Base-by-base conservation (phyloP, 176 grass and related monocot genomes). In the Triticum urartu region DNA sequence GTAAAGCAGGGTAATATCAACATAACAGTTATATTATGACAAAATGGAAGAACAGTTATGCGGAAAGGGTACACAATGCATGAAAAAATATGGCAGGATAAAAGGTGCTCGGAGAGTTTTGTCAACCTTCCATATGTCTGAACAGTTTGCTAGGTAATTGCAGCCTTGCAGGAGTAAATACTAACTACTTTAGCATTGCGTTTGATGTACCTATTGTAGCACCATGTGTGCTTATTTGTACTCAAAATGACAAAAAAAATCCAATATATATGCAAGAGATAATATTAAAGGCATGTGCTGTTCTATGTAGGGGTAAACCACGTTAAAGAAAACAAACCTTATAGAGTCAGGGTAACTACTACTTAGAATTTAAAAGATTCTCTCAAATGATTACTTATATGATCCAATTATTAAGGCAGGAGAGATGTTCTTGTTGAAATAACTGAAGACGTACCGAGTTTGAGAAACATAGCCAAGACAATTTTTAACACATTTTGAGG, bases 391-490 rank as follows among this genome's bases (percentile, higher is more conserved):
- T 62, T 39, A 62, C 14, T 15, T 12, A 5, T 10, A 17, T 62
- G 58, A 52, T 81, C 30, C 13, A 61, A 61, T 38, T 54, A 45
- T 30, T 59, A 84, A 86, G 62, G 28, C 81, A 86, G 32, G 14
- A 66, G 20, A 79, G 20, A 79, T 83, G 21, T 42, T 47, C 40
- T 71, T 26, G 34, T 24, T 64, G 78, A 79, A 84, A 73, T 58
- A 72, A 75, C 20, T 47, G 80, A 86, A 78, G 71, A 84, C 93
- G 84, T 98, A 98, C 96, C 96, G 72, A 98, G 91, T 77, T 89
- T 95, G 58, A 98, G 88, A 80, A 98, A 94, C 85, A 95, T 86
- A 91, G 88, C 84, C 82, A 89, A 86, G 66, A 94, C 84, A 39
- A 94, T 13, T 38, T 18, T 75, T 87, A 95, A 89, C 45, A 98